Evolutionary conservation across 352 stramenopile genomes (phyloP).

Genomic region (Phytopythium helicoides): DNA sequence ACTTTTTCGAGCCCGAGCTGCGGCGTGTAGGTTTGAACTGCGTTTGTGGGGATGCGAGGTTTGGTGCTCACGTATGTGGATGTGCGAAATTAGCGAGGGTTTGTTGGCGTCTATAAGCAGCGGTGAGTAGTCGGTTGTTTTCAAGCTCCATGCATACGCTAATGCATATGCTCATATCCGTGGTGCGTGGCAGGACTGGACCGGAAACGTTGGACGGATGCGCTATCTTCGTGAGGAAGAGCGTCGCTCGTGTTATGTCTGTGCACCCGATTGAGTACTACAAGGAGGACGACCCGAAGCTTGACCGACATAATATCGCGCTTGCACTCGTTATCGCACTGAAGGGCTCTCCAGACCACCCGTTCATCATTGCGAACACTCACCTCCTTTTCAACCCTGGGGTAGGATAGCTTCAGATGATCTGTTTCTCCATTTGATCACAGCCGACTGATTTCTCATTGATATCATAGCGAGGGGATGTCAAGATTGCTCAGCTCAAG

Average conservation of each 20-base stretch:
- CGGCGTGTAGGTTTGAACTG: conserved; percentile 17
- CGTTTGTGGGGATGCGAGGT: neutral
- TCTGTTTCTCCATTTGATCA: too few species aligned
- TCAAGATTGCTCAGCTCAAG: conserved; percentile 64
- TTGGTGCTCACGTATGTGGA: neutral
- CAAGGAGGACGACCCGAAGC: conserved; percentile 33
- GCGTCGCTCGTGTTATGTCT: conserved; percentile 39
- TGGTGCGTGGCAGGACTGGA: conserved; percentile 28
- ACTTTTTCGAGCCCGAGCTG: conserved; percentile 69
- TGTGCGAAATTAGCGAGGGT: conserved; percentile 23
- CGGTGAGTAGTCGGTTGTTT: too few species aligned
- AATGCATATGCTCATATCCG: too few species aligned
- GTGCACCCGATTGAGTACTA: conserved; percentile 45
- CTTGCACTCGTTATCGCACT: conserved; percentile 43
- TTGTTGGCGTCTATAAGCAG: conserved; percentile 54
- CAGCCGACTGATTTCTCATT: neutral
- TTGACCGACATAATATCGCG: conserved; percentile 64
- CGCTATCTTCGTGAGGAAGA: conserved; percentile 59
- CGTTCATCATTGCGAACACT: conserved; percentile 60
- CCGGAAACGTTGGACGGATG: conserved; percentile 61
- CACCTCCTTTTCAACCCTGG: conserved; percentile 73
- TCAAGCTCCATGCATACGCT: too few species aligned
- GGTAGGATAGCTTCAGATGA: conserved; percentile 17
- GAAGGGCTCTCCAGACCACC: conserved; percentile 13
- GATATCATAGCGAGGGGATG: conserved; percentile 46